Evolutionary conservation across 208 protist species (phyloP).

Genomic region (Vickermania ingenoplastis): DNA sequence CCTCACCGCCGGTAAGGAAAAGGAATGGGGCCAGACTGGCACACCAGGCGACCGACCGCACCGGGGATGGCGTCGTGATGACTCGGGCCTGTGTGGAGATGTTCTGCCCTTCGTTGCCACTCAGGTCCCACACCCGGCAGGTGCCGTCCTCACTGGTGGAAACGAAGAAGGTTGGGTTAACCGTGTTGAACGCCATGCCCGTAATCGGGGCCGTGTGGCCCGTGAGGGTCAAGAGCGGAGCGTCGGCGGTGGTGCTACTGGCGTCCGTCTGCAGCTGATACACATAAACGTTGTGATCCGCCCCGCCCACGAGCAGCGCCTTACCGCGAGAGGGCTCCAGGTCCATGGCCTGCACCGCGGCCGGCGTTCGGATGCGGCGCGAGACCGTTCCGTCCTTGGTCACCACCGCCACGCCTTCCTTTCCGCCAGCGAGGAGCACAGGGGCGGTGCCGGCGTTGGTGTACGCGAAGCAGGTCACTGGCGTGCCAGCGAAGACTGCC

Average conservation of each 20-base stretch:
- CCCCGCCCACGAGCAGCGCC: constrained; percentile 67
- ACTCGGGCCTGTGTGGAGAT: background rate
- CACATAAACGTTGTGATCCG: constrained; percentile 71
- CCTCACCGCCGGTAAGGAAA: constrained; percentile 78
- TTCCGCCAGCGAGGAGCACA: constrained; percentile 43
- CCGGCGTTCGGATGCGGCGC: constrained; percentile 44
- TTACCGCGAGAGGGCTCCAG: constrained; percentile 60
- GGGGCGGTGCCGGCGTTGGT: constrained; percentile 23
- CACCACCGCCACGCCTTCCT: constrained; percentile 42
- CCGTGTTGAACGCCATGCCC: constrained; percentile 69
- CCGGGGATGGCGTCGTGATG: background rate
- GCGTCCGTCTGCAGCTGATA: constrained; percentile 17
- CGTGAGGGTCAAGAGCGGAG: constrained; percentile 34
- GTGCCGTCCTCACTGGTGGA: constrained; percentile 84
- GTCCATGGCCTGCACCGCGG: constrained; percentile 47
- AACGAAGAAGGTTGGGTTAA: constrained; percentile 57
- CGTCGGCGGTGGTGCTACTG: constrained; percentile 41
- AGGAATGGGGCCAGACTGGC: constrained; percentile 34
- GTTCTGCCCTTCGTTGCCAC: constrained; percentile 40
- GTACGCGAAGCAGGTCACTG: constrained; percentile 29
- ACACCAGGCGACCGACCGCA: background rate
- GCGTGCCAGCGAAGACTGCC: constrained; percentile 29
- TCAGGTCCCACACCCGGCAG: constrained; percentile 87
- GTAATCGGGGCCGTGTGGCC: constrained; percentile 74
- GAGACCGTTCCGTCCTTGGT: constrained; percentile 66